Evolutionary conservation across 139 green algal genomes (phyloP).

Genomic region (Chlamydomonas eustigma): DNA sequence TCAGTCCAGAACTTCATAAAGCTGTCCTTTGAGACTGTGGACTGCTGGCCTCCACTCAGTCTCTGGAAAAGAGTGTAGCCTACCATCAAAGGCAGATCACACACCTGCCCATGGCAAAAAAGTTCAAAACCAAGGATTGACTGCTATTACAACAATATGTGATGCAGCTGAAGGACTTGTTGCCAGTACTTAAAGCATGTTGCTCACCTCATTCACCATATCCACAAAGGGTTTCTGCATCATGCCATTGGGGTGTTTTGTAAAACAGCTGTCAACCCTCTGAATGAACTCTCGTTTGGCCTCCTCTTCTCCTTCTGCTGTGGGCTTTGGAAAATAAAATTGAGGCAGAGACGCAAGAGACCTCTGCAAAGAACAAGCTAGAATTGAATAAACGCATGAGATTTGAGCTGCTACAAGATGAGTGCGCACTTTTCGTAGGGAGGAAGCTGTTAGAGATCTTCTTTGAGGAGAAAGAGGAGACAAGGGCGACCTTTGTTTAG

Average conservation of each 20-base stretch:
- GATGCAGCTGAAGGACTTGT: too few species aligned
- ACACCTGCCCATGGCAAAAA: too few species aligned
- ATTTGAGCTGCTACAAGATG: not conserved
- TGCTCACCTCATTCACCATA: conserved; percentile 2
- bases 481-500: conserved; percentile 59
- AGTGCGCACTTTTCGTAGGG: not conserved
- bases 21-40: conserved; percentile 27
- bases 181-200: too few species aligned
- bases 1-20: conserved; percentile 45
- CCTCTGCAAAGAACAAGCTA: conserved; percentile 15
- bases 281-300: conserved; percentile 24
- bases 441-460: conserved; percentile 18
- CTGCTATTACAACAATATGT: too few species aligned
- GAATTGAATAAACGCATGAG: not conserved
- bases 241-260: not conserved
- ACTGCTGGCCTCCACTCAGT: conserved; percentile 30
- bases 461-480: conserved; percentile 53
- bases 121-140: too few species aligned
- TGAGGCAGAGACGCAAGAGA: conserved; percentile 58
- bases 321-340: conserved; percentile 76
- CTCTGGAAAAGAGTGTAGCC: conserved; percentile 74
- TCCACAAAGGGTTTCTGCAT: conserved; percentile 2
- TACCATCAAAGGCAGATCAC: conserved; percentile 77
- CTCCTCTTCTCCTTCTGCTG: conserved; percentile 54
- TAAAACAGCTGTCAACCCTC: not conserved